These are phyloP conservation scores for Alternaria longipes DNA, from an alignment of 2,329 filamentous ascomycete species.

Conservation along the genomic window DNA sequence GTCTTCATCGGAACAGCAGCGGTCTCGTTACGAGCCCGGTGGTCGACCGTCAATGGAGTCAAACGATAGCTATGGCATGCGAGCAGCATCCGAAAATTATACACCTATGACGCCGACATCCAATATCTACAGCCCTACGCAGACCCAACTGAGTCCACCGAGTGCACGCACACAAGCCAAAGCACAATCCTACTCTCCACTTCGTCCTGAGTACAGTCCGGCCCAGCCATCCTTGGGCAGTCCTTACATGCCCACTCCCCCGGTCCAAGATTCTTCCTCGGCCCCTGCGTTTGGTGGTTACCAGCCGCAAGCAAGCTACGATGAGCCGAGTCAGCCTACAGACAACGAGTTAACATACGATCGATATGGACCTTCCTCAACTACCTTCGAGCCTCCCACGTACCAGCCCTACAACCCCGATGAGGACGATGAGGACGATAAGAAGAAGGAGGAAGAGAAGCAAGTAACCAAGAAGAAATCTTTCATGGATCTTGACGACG, in stretches of 20 bases:
- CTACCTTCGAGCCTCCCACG: conserved; percentile 39
- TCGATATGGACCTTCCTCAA: conserved; percentile 48
- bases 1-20: conserved; percentile 62
- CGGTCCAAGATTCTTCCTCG: conserved; percentile 29
- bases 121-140: conserved; percentile 42
- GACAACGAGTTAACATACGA: conserved; percentile 22
- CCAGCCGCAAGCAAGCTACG: conserved; percentile 39
- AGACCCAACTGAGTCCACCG: conserved; percentile 43
- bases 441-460: conserved; percentile 57
- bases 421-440: conserved; percentile 57
- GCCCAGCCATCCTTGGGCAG: conserved; percentile 37
- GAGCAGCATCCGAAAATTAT: conserved; percentile 44
- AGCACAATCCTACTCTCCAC: conserved; percentile 44
- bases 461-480: conserved; percentile 69
- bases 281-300: conserved; percentile 39
- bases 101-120: conserved; percentile 39
- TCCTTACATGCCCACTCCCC: conserved; percentile 43
- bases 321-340: conserved; percentile 26
- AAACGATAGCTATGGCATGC: conserved; percentile 33
- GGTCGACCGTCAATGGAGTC: conserved; percentile 53
- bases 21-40: conserved; percentile 58
- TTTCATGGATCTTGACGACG: conserved; percentile 84
- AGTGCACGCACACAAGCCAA: conserved; percentile 37
- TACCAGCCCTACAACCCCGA: conserved; percentile 62
- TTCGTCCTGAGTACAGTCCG: conserved; percentile 38